Conservation (phyloP, 2,329 filamentous ascomycete species). For the Huntiella abstrusa region DNA sequence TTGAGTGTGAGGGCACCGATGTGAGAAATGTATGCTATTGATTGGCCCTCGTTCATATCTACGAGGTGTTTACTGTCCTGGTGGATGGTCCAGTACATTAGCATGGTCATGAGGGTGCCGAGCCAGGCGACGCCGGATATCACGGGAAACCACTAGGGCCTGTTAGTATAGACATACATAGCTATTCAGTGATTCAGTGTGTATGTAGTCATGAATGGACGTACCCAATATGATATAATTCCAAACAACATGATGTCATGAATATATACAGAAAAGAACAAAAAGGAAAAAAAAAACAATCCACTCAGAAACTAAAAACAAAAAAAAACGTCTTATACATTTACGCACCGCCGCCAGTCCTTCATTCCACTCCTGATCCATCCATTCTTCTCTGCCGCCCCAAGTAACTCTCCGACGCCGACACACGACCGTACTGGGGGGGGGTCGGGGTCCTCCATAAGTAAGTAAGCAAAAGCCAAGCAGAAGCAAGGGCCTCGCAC, state of each 20-base stretch:
- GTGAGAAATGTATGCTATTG: constrained; percentile 56
- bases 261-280: neutral
- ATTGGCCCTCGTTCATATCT: constrained; percentile 39
- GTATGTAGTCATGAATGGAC: neutral
- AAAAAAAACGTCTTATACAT: neutral
- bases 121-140: constrained; percentile 48
- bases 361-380: no score
- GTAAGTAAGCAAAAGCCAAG: no score
- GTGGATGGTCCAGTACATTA: constrained; percentile 49
- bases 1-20: constrained; percentile 44
- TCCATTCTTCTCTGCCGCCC: no score
- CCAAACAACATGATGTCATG: constrained; percentile 6
- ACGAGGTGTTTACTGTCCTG: constrained; percentile 34
- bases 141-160: constrained; percentile 43
- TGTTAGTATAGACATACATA: neutral
- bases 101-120: constrained; percentile 47
- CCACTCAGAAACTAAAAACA: neutral
- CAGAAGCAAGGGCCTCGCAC: no score
- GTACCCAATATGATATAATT: constrained; percentile 11
- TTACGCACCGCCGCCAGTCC: no score
- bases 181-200: neutral
- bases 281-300: neutral
- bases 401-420: no score
- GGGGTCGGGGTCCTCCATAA: no score
- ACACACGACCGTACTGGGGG: no score